These are phyloP conservation scores for Solanum paucissectum DNA, from an alignment of 257 asterid genomes.

Conservation along the genomic window DNA sequence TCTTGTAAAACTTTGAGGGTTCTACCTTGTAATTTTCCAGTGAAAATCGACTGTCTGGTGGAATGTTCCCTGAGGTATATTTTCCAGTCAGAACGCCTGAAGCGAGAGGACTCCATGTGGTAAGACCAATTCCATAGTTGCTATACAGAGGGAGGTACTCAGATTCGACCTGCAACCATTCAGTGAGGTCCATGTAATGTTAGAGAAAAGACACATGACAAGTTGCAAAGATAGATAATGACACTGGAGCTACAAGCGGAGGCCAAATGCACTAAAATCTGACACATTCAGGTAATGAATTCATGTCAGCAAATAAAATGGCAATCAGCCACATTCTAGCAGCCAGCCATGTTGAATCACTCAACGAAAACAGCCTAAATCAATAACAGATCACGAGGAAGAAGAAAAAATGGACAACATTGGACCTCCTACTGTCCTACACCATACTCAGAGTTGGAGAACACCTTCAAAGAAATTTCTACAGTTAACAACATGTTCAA, in stretches of 20 bases:
- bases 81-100: constrained; percentile 96
- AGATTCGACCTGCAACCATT: constrained; percentile 63
- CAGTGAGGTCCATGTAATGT: not conserved
- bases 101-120: constrained; percentile 99
- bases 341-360: not conserved
- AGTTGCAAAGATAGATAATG: not conserved
- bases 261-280: not conserved
- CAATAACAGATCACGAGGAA: not conserved
- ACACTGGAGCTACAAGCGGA: not conserved
- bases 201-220: not conserved
- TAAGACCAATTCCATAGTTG: constrained; percentile 85
- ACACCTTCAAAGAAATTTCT: not conserved
- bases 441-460: not conserved
- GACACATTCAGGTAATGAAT: not conserved
- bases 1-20: not conserved
- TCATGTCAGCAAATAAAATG: not conserved
- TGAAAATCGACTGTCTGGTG: constrained; percentile 81
- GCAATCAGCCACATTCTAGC: not conserved
- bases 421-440: not conserved
- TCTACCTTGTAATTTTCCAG: constrained; percentile 91
- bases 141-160: constrained; percentile 77
- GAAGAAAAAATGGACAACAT: not conserved
- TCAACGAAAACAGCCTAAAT: not conserved
- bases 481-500: not conserved
- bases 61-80: constrained; percentile 53